phyloP scores from a whole-genome alignment of 2,329 filamentous ascomycete genomes.

The Eutypa lata region DNA sequence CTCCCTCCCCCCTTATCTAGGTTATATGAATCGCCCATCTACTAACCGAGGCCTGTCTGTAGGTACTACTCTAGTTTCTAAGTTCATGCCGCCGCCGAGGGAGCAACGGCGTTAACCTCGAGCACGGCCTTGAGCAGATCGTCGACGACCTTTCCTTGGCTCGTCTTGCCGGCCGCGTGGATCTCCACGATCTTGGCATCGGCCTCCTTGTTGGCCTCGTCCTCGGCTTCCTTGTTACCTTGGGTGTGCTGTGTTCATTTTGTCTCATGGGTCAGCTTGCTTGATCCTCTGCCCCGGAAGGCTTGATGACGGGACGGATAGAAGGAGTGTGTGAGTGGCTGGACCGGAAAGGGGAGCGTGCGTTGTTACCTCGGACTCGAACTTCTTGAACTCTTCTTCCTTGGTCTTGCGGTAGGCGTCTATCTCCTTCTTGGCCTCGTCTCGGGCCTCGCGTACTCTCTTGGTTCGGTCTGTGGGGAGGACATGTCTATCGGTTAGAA shows the following conservation, averaged over 20 bases:
- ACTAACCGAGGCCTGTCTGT: too few relatives aligned
- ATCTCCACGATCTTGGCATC: conserved; percentile 82
- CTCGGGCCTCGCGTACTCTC: conserved; percentile 91
- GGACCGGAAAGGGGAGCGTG: not conserved
- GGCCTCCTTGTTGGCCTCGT: conserved; percentile 75
- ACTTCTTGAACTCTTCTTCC: conserved; percentile 92
- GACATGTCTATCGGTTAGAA: conserved; percentile 16
- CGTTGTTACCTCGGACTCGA: conserved; percentile 64
- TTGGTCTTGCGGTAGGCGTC: conserved; percentile 86
- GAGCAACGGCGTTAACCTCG: conserved; percentile 70
- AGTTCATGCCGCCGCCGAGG: conserved; percentile 21
- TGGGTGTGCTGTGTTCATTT: conserved; percentile 69
- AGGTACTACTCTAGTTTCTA: too few relatives aligned
- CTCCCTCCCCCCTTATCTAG: too few relatives aligned
- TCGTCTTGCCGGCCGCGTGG: conserved; percentile 73
- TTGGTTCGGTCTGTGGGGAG: conserved; percentile 74
- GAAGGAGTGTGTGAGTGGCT: not conserved
- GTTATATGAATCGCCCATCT: too few relatives aligned
- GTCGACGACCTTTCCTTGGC: conserved; percentile 74
- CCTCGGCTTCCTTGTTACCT: conserved; percentile 78
- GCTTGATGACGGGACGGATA: too few relatives aligned
- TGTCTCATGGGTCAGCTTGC: not conserved
- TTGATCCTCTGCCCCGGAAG: too few relatives aligned
- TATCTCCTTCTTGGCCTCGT: conserved; percentile 97
- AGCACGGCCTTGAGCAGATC: conserved; percentile 83